Evolutionary conservation across 768 basidiomycete genomes (phyloP), one percentile per base, ranked within the genome.

Genomic region (Boletus edulis): DNA sequence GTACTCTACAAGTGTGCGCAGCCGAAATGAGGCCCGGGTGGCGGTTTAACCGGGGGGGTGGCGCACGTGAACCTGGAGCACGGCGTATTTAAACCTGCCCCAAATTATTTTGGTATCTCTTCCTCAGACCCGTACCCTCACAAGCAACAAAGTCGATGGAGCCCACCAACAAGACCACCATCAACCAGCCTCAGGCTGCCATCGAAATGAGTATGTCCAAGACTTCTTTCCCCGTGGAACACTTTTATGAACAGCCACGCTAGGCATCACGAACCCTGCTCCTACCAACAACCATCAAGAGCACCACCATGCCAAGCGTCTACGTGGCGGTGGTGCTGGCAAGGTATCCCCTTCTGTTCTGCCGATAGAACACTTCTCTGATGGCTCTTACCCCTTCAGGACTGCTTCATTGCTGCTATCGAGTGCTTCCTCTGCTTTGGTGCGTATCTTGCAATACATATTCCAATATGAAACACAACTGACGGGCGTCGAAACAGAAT

Each of bases 401-500:
- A 88, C 67, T 89, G 86, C 67, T 80, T 87, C 73, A 50, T 90
- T 27, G 84, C 77, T 18, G 49, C 79, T 17, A 7, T 87, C 35
- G 82, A 76, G 29, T 87, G 85, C 66, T 89, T 88, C 79, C 61
- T 90, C 22, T 89, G 87, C 73, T 89, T 82, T 66, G 87, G 85
- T 86, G 58, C 62, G 85, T 69, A 22, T 17, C 4, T 11, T 40
- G 2, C 11, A 29, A 29, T 29, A 29, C 29, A 29, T 10, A 9
- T 31, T 42, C 37, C 35, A 11, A 8, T 3, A 20, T 12, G 27
- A 40, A n/a, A 37, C 10, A 8, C 0, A 41, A 42, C 54, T 59
- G 44, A 54, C 51, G 6, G 17, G 5, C 20, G 31, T 22, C 2
- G n/a, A 9, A 14, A 49, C 47, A 87, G 86, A 88, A 64, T 85